Evolutionary conservation across 2,329 filamentous ascomycete genomes (phyloP), one percentile per base, ranked within the genome.

Genomic region (Penicillium sp.): DNA sequence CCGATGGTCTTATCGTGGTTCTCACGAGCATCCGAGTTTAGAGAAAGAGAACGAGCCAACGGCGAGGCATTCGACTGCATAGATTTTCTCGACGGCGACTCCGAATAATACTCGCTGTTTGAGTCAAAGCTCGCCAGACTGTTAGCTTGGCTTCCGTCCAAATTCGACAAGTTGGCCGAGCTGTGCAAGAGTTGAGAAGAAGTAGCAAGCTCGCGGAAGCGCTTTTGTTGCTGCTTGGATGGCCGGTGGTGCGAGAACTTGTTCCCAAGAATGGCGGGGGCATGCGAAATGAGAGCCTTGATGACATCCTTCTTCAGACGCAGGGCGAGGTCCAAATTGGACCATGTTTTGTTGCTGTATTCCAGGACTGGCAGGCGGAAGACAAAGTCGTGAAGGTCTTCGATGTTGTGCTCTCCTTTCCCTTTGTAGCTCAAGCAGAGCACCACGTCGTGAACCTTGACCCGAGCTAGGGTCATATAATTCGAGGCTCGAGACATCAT

Each of bases 261-360:
- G 83, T 99, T 99, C 57, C 94, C 92, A 53, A 99, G 92, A 68
- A 99, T 97, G 59, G 95, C 93, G 38, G 95, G 95, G 0, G 94
- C 93, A 73, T 99, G 95, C 1, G 92, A 95, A 70, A 99, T 96
- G 49, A 99, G 84, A 0, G 95, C 94, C 72, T 93, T 91, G 73
- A 97, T 92, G 60, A 98, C 91, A 51, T 96, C 93, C 74, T 93
- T 96, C 80, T 99, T 98, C 57, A 99, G 84, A 14, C 93, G 90
- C 52, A 98, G 83, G 0, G 94, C 93, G 10, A 99, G 86, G 72
- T 99, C 95, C 6, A 99, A 85, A 75, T 98, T 99, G 6, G 93
- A 97, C 95, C 95, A 99, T 8, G 93, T 98, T 82, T 99, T 99
- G 83, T 99, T 99, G 65, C 92, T 88, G 80, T 97, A 98, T 75